Evolutionary conservation across 2,329 filamentous ascomycete species (phyloP), one percentile per base, ranked within the genome.

Genomic region (Aspergillus flavus): DNA sequence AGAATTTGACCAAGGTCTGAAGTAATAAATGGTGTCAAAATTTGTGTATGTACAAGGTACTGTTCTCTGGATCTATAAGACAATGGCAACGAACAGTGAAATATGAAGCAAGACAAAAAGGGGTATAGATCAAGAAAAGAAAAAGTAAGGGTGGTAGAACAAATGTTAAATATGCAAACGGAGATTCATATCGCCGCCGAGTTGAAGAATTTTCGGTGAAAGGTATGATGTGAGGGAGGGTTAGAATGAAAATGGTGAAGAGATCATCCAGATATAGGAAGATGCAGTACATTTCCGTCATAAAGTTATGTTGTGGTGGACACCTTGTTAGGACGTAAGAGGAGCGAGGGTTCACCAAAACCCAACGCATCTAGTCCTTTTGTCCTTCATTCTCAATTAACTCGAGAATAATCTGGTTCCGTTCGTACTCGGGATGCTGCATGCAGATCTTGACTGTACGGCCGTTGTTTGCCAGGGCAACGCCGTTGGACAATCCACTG

Each of bases 401-500:
- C 81, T 99, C 95, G 66, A 98, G 83, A 66, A 99, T 89, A 68
- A 99, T 89, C 82, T 97, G 94, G 73, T 89, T 90, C 58, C 91
- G 89, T 63, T 92, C 87, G 66, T 91, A 84, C 79, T 96, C 92
- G 0, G 95, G 95, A 81, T 99, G 95, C 73, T 93, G 92, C 92
- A 99, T 94, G 71, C 90, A 91, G 70, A 99, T 87, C 86, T 99
- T 99, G 72, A 98, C 90, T 1, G 92, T 96, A 60, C 92, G 87
- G 68, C 89, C 77, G 6, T 69, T 76, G 52, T 70, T 73, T 5
- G 75, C 66, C 61, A 76, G 58, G 7, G 72, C 65, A 9, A 69
- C 68, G n/a, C 76, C 80, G 72, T 71, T 82, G 68, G 71, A 69
- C 43, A 71, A 65, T 10, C 73, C 72, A 52, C 70, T 72, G 5